phyloP scores from a whole-genome alignment of 139 green algal species.

The Haematococcus sp. region DNA sequence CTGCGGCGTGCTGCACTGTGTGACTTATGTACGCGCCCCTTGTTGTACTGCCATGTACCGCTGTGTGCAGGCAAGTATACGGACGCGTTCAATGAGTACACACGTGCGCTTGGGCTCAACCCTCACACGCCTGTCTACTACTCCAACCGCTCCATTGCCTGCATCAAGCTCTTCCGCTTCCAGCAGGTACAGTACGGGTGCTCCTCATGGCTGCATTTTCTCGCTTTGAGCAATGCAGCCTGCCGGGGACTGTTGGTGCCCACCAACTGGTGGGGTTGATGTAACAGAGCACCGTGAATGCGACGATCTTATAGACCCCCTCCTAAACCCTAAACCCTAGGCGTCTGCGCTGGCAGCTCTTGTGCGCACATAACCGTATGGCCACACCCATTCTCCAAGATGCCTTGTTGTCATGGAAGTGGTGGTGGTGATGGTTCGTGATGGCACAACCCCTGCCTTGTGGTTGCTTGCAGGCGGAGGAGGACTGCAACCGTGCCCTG shows the following conservation, averaged over 20 bases:
- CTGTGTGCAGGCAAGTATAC: conserved; percentile 21
- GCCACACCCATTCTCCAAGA: not conserved
- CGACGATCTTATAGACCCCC: not conserved
- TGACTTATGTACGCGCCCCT: no score
- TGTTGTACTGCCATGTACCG: no score
- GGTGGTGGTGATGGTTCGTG: not conserved
- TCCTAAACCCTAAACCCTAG: not conserved
- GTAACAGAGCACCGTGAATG: no score
- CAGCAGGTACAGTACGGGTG: conserved; percentile 21
- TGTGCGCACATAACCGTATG: no score
- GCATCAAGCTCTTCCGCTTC: conserved; percentile 52
- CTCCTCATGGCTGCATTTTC: no score
- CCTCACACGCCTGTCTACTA: conserved; percentile 43
- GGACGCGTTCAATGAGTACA: conserved; percentile 52
- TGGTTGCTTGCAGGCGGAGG: conserved; percentile 35
- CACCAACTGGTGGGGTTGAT: no score
- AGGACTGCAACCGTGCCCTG: conserved; percentile 53
- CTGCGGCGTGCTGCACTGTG: no score
- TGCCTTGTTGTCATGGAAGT: not conserved
- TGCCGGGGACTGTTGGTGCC: no score
- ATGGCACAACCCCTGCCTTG: not conserved
- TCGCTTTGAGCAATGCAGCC: no score
- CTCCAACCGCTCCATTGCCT: conserved; percentile 56
- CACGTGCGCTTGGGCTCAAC: conserved; percentile 38
- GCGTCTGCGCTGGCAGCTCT: no score